phyloP scores from a whole-genome alignment of 2,329 filamentous ascomycete species.

The Aspergillus fructus region DNA sequence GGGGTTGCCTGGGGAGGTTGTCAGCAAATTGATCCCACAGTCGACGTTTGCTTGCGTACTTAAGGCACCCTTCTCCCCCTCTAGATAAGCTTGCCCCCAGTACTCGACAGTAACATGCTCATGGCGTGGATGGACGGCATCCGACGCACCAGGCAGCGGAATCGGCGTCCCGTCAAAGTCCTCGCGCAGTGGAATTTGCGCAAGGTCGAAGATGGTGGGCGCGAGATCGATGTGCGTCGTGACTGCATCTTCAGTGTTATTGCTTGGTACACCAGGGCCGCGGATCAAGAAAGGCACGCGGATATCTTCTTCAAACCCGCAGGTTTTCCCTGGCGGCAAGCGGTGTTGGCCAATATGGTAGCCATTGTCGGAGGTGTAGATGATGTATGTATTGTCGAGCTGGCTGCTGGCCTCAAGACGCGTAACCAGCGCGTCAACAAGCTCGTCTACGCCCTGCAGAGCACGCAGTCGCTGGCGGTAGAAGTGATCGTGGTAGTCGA shows the following conservation, averaged over 20 bases:
- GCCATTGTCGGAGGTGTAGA: conserved; percentile 61
- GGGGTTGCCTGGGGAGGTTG: background rate
- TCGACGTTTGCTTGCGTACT: background rate
- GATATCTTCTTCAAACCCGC: conserved; percentile 43
- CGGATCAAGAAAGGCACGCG: conserved; percentile 13
- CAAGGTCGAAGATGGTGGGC: conserved; percentile 55
- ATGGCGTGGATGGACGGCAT: conserved; percentile 17
- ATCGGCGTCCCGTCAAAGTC: conserved; percentile 59
- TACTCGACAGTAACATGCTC: conserved; percentile 61
- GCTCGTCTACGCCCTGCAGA: conserved; percentile 55
- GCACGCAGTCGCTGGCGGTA: conserved; percentile 50
- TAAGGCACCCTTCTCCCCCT: conserved; percentile 8
- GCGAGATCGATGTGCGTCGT: conserved; percentile 49
- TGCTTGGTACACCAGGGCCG: conserved; percentile 5
- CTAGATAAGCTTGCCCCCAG: conserved; percentile 45
- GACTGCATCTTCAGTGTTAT: background rate
- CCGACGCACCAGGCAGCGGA: conserved; percentile 32
- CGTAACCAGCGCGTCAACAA: conserved; percentile 47
- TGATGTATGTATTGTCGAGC: conserved; percentile 55
- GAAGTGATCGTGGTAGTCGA: conserved; percentile 54
- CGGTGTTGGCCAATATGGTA: conserved; percentile 61
- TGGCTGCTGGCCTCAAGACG: conserved; percentile 41
- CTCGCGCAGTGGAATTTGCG: conserved; percentile 35
- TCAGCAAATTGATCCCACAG: background rate
- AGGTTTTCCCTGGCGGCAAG: conserved; percentile 57